Base-by-base conservation (phyloP, 164 flowering plant genomes). In the Nelumbo lutea region DNA sequence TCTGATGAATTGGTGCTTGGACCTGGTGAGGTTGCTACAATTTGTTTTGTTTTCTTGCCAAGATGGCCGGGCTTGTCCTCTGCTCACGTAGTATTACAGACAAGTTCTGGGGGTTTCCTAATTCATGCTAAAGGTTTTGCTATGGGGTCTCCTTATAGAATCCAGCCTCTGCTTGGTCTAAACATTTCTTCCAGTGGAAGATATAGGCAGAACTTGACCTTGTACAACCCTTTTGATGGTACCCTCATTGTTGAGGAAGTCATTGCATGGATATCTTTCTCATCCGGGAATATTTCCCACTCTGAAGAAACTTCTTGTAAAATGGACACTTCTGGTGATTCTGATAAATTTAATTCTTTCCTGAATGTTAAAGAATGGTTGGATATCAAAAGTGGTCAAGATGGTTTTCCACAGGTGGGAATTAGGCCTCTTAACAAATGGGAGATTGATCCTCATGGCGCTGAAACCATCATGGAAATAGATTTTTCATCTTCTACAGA, bases 11-110 rank as follows among this genome's bases (percentile, higher is more conserved):
- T 77, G 41, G 43, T 72, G 45, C 68, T 94, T 67, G 83, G 79
- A 62, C 93, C 97, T 48, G 95, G 96, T 47, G 93, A 89, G 73
- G 75, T 69, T 64, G 84, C 83, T 71, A 83, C 89, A 55, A 72
- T 94, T 62, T 84, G 87, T 82, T 85, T 91, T 76, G 86, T 83
- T 47, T 94, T 86, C 79, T 77, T 86, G 59, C 98, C 98, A 44
- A 83, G 72, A 71, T 67, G 66, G 64, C 60, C 85, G 83, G 98
- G 95, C 64, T 68, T 73, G 69, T 85, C 91, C 14, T 82, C 87
- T 38, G 84, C 88, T 73, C 85, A 86, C 41, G 65, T 90, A 57
- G 75, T 91, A 61, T 73, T 94, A 79, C 96, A 90, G 76, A 90
- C 97, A 53, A 91, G 84, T 71, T 77, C 72, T 43, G 97, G 97